Conservation (phyloP, 148 eudicot species). For the Camellia lanceoleosa region DNA sequence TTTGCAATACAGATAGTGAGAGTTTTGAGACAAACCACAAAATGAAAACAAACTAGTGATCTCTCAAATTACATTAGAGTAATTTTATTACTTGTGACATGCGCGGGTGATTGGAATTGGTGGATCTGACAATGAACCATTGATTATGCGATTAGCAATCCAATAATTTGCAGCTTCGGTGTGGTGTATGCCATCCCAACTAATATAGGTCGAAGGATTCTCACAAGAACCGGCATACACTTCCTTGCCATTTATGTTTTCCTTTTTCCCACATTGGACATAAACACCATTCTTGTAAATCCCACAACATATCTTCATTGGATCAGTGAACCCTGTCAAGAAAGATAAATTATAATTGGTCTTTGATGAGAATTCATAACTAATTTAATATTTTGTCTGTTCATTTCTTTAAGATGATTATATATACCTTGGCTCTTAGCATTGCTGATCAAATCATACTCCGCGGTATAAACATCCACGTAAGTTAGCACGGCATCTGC, state of each 20-base stretch:
- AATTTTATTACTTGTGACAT: neutral
- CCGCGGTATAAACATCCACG: neutral
- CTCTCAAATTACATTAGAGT: no score
- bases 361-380: no score
- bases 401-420: no score
- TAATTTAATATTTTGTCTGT: no score
- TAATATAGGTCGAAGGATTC: neutral
- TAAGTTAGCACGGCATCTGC: neutral
- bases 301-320: neutral
- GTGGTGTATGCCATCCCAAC: neutral
- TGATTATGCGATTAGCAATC: constrained; percentile 1
- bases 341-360: no score
- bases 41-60: no score
- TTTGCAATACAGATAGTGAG: no score
- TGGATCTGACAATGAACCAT: neutral
- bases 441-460: neutral
- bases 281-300: neutral
- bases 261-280: neutral
- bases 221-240: neutral
- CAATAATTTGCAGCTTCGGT: neutral
- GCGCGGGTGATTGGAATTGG: neutral
- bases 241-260: neutral
- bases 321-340: neutral
- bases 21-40: no score
- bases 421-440: neutral